A percentile compares a stretch with the other conserved stretches of the same genome.
These are phyloP conservation scores for Hygrophorus pudorinus DNA, from an alignment of 768 basidiomycete species.

Conservation along the genomic window DNA sequence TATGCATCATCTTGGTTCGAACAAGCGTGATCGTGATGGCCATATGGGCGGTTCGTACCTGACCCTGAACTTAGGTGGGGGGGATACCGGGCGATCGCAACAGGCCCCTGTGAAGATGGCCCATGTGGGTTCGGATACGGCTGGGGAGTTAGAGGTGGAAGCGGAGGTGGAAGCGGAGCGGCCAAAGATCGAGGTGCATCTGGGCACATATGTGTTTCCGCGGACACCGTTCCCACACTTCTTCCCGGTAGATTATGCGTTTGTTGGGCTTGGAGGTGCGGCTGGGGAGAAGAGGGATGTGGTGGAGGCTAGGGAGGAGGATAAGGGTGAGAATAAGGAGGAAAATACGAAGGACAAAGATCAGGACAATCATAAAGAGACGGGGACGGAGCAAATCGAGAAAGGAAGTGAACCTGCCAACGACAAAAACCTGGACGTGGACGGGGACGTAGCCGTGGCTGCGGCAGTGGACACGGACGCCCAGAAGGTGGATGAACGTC, in stretches of 20 bases:
- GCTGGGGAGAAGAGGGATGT: constrained; percentile 10
- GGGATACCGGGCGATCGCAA: too few species aligned
- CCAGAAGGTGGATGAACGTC: too few species aligned
- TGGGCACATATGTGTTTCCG: constrained; percentile 54
- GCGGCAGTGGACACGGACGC: too few species aligned
- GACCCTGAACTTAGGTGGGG: too few species aligned
- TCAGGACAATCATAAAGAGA: constrained; percentile 10
- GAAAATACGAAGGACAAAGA: constrained; percentile 12
- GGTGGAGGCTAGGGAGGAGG: constrained; percentile 10
- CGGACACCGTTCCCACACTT: constrained; percentile 49
- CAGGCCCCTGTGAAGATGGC: neutral
- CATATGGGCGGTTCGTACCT: too few species aligned
- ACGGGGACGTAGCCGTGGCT: too few species aligned
- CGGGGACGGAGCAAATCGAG: constrained; percentile 11
- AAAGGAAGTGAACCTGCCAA: constrained; percentile 1
- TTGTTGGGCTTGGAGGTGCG: constrained; percentile 19
- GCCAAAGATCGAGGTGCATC: constrained; percentile 24
- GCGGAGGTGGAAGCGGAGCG: constrained; percentile 7
- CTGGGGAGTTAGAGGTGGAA: neutral
- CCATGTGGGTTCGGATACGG: neutral
- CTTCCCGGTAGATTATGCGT: constrained; percentile 15
- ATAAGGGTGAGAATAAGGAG: constrained; percentile 12
- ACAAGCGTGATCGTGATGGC: too few species aligned
- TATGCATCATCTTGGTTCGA: neutral
- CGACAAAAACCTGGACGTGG: neutral